Percentiles rank a stretch among this genome's conserved stretches.
Conservation (phyloP, 768 basidiomycete genomes). For the Rhodotorula taiwanensis region DNA sequence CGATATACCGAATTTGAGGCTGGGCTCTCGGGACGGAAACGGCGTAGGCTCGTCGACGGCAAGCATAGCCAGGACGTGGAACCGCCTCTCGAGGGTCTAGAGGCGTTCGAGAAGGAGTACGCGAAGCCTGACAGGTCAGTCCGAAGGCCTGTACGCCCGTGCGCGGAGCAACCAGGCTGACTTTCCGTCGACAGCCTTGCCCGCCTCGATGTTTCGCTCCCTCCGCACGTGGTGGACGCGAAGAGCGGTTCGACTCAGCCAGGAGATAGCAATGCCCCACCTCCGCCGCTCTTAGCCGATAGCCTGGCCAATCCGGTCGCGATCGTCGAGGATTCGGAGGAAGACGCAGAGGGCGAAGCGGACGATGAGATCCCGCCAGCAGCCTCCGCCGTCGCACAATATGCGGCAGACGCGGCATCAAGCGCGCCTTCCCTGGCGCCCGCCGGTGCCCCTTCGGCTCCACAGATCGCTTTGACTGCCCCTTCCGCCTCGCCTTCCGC, state of each 20-base stretch:
- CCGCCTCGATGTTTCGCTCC: constrained; percentile 21
- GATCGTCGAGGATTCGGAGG: constrained; percentile 15
- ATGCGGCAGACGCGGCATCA: not conserved
- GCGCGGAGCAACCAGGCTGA: not conserved
- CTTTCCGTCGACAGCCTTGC: constrained; percentile 6
- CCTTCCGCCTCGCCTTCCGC: not conserved
- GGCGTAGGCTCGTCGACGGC: constrained; percentile 1
- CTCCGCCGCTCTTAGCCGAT: not conserved
- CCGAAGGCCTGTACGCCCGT: not conserved
- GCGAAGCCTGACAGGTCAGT: constrained; percentile 1
- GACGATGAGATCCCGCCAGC: constrained; percentile 24
- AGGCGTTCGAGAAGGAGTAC: constrained; percentile 12
- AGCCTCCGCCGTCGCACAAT: constrained; percentile 15
- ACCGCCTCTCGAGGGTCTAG: not conserved
- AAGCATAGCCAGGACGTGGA: not conserved
- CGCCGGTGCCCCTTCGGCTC: no score
- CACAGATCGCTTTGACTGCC: not conserved
- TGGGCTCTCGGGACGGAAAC: constrained; percentile 14
- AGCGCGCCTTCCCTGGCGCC: no score
- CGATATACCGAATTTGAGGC: constrained; percentile 15
- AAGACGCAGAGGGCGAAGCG: constrained; percentile 22
- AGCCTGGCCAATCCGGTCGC: not conserved
- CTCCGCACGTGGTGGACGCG: not conserved
- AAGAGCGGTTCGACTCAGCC: constrained; percentile 1
- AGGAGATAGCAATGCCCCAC: fast-evolving